These are phyloP conservation scores for Penicillium occitanis DNA, from an alignment of 2,329 filamentous ascomycete species.

Conservation along the genomic window DNA sequence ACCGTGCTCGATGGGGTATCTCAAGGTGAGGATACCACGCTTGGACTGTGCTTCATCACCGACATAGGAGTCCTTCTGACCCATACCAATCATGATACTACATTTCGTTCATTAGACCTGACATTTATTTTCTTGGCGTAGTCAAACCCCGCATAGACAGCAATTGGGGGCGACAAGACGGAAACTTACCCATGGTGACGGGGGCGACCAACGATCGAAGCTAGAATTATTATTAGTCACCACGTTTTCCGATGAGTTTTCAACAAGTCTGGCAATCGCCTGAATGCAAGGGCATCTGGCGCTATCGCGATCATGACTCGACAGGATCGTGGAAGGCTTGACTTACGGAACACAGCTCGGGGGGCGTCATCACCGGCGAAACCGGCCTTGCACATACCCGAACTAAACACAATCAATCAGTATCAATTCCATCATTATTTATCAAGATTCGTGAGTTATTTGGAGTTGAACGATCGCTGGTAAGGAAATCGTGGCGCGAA, in stretches of 20 bases:
- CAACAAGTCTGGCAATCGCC: constrained; percentile 35
- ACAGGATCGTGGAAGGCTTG: constrained; percentile 26
- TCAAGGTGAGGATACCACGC: constrained; percentile 99
- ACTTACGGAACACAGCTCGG: constrained; percentile 99
- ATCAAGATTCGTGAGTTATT: background rate
- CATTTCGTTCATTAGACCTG: constrained; percentile 19
- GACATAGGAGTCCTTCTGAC: constrained; percentile 99
- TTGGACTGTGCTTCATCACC: constrained; percentile 99
- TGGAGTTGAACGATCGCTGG: background rate
- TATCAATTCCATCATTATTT: constrained; percentile 21
- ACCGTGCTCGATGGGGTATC: constrained; percentile 99
- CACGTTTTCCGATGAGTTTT: constrained; percentile 17
- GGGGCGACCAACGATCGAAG: constrained; percentile 98
- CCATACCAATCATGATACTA: constrained; percentile 99
- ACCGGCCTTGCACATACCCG: constrained; percentile 99
- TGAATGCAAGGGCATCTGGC: constrained; percentile 31
- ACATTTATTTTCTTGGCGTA: background rate
- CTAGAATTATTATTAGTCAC: constrained; percentile 49
- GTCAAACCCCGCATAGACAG: constrained; percentile 14
- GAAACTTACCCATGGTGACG: constrained; percentile 96
- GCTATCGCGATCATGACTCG: constrained; percentile 14
- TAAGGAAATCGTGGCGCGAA: constrained; percentile 5
- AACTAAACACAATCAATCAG: constrained; percentile 61
- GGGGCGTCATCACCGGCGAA: constrained; percentile 99
- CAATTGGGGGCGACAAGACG: constrained; percentile 15